Evolutionary conservation across 2,329 filamentous ascomycete species (phyloP).

Genomic region (Diaporthe sp.): DNA sequence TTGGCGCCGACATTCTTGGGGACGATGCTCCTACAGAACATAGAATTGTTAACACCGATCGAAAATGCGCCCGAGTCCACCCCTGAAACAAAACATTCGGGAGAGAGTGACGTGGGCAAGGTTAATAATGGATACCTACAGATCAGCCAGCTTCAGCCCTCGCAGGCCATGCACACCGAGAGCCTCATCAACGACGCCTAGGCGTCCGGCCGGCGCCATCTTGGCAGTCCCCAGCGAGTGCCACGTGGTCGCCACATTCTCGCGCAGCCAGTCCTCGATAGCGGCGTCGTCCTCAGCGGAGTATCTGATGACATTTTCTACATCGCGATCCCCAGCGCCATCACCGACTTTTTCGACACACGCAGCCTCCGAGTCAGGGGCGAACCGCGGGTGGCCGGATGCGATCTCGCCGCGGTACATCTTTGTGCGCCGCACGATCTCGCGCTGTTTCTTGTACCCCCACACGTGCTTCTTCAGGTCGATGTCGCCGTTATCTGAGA

Average conservation of each 20-base stretch:
- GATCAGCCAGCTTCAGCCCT: constrained; percentile 56
- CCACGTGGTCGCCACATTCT: constrained; percentile 57
- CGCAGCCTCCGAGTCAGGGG: constrained; percentile 56
- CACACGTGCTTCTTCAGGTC: constrained; percentile 66
- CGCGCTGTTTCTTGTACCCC: constrained; percentile 74
- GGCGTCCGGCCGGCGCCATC: constrained; percentile 57
- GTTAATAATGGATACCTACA: constrained; percentile 38
- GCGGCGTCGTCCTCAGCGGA: constrained; percentile 61
- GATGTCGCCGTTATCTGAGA: not conserved
- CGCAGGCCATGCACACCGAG: constrained; percentile 60
- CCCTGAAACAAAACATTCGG: not conserved
- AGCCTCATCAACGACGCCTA: constrained; percentile 58
- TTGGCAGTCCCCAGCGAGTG: constrained; percentile 61
- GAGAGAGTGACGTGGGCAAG: not conserved
- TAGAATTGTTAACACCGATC: not conserved
- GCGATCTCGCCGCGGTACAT: constrained; percentile 64
- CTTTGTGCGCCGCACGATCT: constrained; percentile 69
- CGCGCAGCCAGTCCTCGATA: constrained; percentile 59
- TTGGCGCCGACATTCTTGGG: constrained; percentile 59
- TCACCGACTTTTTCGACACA: constrained; percentile 47
- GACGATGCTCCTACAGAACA: constrained; percentile 46
- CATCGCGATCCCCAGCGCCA: constrained; percentile 45
- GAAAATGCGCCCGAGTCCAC: not conserved
- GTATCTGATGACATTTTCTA: constrained; percentile 60
- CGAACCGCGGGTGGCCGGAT: constrained; percentile 60